These are phyloP conservation scores for Coemansia sp. DNA, from an alignment of 192 early-diverging fungal genomes.

Conservation along the genomic window DNA sequence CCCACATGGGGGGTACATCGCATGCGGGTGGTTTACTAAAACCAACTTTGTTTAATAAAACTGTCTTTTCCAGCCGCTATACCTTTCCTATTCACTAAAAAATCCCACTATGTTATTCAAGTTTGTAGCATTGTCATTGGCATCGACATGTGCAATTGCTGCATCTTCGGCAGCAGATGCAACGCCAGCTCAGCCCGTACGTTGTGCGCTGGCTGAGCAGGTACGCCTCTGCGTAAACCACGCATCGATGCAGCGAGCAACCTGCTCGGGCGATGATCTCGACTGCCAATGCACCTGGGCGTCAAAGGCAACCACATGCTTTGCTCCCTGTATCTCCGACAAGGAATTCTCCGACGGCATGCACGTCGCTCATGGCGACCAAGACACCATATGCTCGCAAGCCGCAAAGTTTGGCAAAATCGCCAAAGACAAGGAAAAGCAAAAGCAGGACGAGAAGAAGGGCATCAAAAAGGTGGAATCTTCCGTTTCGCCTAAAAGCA, in stretches of 20 bases:
- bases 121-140: conserved; percentile 5
- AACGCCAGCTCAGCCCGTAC: conserved; percentile 3
- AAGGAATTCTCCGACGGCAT: conserved; percentile 35
- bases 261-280: conserved; percentile 40
- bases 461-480: conserved; percentile 20
- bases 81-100: too few species aligned
- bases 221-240: conserved; percentile 50
- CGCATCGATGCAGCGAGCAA: conserved; percentile 39
- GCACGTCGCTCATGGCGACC: conserved; percentile 39
- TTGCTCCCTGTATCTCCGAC: conserved; percentile 41
- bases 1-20: too few species aligned
- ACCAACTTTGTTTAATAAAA: too few species aligned
- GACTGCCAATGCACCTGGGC: conserved; percentile 54
- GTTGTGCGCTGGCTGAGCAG: conserved; percentile 41
- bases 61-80: too few species aligned
- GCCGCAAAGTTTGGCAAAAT: conserved; percentile 49
- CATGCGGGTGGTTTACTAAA: too few species aligned
- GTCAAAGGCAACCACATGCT: conserved; percentile 31
- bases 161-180: background rate
- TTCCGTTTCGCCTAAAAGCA: conserved; percentile 16
- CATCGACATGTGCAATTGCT: conserved; percentile 15
- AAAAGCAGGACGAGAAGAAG: conserved; percentile 35
- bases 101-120: background rate
- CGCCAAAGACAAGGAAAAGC: conserved; percentile 49
- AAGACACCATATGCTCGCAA: conserved; percentile 39